A percentile compares a stretch with the other conserved stretches of the same genome.
These are phyloP conservation scores for Salvia miltiorrhiza DNA, from an alignment of 257 asterid genomes.

Conservation along the genomic window DNA sequence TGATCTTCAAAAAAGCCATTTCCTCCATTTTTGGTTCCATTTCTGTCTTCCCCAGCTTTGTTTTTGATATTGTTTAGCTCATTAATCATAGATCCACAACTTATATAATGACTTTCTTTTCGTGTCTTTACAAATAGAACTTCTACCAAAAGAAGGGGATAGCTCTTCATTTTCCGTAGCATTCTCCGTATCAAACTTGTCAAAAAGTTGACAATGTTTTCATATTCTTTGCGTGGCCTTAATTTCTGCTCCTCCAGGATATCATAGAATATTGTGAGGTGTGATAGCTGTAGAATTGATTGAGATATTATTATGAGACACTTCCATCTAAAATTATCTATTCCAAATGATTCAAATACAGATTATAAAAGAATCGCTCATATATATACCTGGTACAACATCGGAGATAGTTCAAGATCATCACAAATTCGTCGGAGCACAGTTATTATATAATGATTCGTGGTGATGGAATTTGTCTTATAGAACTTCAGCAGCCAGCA, in stretches of 20 bases:
- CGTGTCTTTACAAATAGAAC: conserved; percentile 76
- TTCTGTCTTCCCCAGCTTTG: conserved; percentile 32
- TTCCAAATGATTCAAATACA: conserved; percentile 19
- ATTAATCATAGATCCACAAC: conserved; percentile 68
- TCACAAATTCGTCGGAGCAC: conserved; percentile 74
- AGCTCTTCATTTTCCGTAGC: conserved; percentile 80
- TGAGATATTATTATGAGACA: conserved; percentile 26
- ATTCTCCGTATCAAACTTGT: conserved; percentile 75
- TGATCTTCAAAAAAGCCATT: conserved; percentile 43
- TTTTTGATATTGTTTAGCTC: conserved; percentile 53
- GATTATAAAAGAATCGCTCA: neutral
- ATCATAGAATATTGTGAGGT: conserved; percentile 67
- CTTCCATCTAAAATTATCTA: neutral
- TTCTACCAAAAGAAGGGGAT: conserved; percentile 85
- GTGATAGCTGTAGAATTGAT: conserved; percentile 63
- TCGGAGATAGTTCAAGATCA: conserved; percentile 86
- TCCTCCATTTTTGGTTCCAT: conserved; percentile 38
- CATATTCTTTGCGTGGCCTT: conserved; percentile 72
- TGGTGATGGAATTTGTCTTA: conserved; percentile 67
- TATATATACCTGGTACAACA: conserved; percentile 85
- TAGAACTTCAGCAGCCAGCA: conserved; percentile 92
- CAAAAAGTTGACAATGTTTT: conserved; percentile 66
- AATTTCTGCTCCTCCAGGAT: conserved; percentile 91
- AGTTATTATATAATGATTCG: conserved; percentile 69
- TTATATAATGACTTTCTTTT: conserved; percentile 76